Evolutionary conservation across 352 stramenopile genomes (phyloP).

Genomic region (Pythium monospermum): DNA sequence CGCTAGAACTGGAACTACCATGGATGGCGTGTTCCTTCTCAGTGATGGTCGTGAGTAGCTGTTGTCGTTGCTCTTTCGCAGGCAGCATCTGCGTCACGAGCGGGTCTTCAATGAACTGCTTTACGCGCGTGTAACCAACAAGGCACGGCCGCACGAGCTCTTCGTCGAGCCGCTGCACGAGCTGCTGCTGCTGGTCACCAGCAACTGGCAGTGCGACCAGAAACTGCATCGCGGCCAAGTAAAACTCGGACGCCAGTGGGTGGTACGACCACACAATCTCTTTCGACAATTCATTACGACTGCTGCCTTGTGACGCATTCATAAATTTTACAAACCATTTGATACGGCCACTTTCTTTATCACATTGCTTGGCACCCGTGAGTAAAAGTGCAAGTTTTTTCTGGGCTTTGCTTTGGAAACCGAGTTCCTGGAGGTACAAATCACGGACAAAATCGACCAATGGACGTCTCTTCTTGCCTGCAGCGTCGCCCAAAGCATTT

Average conservation of each 20-base stretch:
- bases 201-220: slow-evolving; percentile 28
- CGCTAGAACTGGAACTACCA: background rate
- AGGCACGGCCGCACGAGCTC: slow-evolving; percentile 39
- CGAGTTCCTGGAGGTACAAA: slow-evolving; percentile 56
- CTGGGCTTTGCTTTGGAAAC: slow-evolving; percentile 51
- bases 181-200: no score
- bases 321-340: slow-evolving; percentile 68
- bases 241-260: slow-evolving; percentile 50
- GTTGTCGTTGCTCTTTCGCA: slow-evolving; percentile 39
- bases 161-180: slow-evolving; percentile 39
- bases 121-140: slow-evolving; percentile 33
- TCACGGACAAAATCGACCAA: slow-evolving; percentile 54
- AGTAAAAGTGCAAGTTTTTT: slow-evolving; percentile 50
- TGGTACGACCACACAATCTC: slow-evolving; percentile 24
- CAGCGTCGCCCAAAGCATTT: slow-evolving; percentile 31
- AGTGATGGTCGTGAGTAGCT: slow-evolving; percentile 27
- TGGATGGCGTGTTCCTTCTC: slow-evolving; percentile 25
- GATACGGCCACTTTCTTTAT: slow-evolving; percentile 44
- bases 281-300: background rate
- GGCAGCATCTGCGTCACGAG: slow-evolving; percentile 45
- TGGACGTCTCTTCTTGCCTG: slow-evolving; percentile 30
- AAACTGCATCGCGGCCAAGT: slow-evolving; percentile 38
- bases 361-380: slow-evolving; percentile 32
- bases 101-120: slow-evolving; percentile 38
- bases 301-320: slow-evolving; percentile 20